Percentiles rank a stretch among this genome's conserved stretches.
These are phyloP conservation scores for Azolla pinnata DNA, from an alignment of 75 land plant genomes.

Conservation along the genomic window DNA sequence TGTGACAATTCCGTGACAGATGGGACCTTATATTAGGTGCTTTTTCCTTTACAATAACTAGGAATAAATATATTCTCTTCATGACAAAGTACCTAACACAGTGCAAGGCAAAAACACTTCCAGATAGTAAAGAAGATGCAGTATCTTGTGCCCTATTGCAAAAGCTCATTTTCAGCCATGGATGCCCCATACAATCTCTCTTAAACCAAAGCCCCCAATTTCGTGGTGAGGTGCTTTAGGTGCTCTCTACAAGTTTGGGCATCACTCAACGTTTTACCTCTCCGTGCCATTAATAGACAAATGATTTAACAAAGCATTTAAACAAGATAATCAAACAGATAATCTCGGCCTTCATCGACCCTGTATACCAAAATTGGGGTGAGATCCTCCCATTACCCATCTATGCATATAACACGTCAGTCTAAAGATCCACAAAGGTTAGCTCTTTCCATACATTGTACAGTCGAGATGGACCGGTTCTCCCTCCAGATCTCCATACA, in stretches of 20 bases:
- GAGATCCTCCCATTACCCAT: neutral
- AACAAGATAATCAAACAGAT: slow-evolving; percentile 3
- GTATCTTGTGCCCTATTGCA: neutral
- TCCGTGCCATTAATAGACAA: neutral
- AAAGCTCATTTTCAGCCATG: neutral
- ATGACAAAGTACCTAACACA: slow-evolving; percentile 4
- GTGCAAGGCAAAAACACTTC: neutral
- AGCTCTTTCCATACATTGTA: slow-evolving; percentile 4
- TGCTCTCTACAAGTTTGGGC: neutral
- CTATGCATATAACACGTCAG: slow-evolving; percentile 3
- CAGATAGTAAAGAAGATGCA: neutral
- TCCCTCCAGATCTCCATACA: slow-evolving; percentile 1
- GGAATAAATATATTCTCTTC: neutral
- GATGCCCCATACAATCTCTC: neutral
- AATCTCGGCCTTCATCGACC: slow-evolving; percentile 1
- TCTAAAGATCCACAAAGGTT: neutral
- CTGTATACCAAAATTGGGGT: slow-evolving; percentile 2
- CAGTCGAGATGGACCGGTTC: neutral
- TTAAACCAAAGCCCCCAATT: slow-evolving; percentile 1
- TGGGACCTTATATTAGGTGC: slow-evolving; percentile 1
- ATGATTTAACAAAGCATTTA: neutral
- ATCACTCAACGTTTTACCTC: neutral
- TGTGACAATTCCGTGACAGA: no score
- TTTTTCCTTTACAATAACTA: neutral
- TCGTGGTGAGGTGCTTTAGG: neutral